Evolutionary conservation across 208 protist species (phyloP).

Genomic region (Leishmania braziliensis): DNA sequence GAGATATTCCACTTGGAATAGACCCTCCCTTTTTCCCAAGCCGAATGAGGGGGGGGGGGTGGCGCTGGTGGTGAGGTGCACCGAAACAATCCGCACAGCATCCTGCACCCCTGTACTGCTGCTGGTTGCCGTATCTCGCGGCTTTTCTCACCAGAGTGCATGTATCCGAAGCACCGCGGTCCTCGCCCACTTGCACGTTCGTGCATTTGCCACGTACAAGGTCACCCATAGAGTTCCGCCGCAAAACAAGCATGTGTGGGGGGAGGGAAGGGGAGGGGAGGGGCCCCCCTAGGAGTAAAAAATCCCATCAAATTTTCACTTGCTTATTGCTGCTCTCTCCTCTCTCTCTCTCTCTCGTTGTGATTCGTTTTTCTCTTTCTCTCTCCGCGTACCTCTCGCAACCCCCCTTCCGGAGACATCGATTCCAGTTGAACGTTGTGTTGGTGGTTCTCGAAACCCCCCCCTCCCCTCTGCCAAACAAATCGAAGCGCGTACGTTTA

Average conservation of each 20-base stretch:
- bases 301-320: too few species aligned
- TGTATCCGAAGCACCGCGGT: neutral
- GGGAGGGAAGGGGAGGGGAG: too few species aligned
- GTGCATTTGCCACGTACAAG: neutral
- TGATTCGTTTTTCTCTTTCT: neutral
- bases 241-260: too few species aligned
- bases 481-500: neutral
- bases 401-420: too few species aligned
- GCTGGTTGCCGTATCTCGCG: neutral
- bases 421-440: too few species aligned
- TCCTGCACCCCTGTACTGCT: neutral
- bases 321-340: neutral
- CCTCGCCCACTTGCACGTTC: neutral
- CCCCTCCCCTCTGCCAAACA: neutral
- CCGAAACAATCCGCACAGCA: neutral
- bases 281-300: too few species aligned
- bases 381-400: neutral
- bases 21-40: neutral
- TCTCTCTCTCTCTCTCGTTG: neutral
- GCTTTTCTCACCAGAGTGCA: neutral
- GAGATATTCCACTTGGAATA: conserved; percentile 53
- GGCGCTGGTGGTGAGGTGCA: neutral
- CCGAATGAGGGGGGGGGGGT: too few species aligned
- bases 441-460: too few species aligned
- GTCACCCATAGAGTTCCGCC: too few species aligned